These are phyloP conservation scores for Gossypium laxum DNA, from an alignment of 441 rosid species.

Conservation along the genomic window DNA sequence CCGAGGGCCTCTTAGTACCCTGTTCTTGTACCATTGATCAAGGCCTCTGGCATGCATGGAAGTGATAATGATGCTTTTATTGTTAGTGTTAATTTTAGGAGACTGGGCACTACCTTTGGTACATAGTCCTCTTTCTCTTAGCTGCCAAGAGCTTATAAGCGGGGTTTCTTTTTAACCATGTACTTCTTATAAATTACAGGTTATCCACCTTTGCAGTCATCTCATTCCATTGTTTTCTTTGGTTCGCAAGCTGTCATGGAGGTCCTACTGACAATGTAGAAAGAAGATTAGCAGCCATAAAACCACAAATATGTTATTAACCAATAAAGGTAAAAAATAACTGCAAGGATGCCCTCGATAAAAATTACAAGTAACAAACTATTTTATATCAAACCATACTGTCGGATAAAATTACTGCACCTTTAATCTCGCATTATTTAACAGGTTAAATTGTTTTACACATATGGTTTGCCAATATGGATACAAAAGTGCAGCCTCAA, in stretches of 20 bases:
- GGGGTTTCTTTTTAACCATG: background rate
- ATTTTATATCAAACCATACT: conserved; percentile 8
- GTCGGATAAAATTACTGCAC: conserved; percentile 16
- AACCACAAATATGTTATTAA: background rate
- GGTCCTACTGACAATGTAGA: background rate
- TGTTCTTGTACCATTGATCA: background rate
- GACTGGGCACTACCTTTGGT: background rate
- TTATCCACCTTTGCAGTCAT: background rate
- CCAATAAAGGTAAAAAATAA: background rate
- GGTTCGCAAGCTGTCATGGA: background rate
- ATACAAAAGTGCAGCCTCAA: background rate
- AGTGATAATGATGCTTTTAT: background rate
- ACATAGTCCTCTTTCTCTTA: background rate
- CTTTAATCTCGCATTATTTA: conserved; percentile 16
- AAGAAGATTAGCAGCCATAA: background rate
- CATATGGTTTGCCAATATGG: conserved; percentile 16
- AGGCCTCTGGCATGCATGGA: background rate
- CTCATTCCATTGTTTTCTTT: background rate
- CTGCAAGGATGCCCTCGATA: background rate
- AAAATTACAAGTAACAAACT: background rate
- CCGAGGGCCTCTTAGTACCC: background rate
- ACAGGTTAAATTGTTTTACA: conserved; percentile 29
- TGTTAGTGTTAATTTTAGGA: background rate
- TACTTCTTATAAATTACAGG: background rate
- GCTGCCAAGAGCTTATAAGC: background rate